These are phyloP conservation scores for Phialocephala sp. DNA, from an alignment of 2,329 filamentous ascomycete species.

Conservation along the genomic window DNA sequence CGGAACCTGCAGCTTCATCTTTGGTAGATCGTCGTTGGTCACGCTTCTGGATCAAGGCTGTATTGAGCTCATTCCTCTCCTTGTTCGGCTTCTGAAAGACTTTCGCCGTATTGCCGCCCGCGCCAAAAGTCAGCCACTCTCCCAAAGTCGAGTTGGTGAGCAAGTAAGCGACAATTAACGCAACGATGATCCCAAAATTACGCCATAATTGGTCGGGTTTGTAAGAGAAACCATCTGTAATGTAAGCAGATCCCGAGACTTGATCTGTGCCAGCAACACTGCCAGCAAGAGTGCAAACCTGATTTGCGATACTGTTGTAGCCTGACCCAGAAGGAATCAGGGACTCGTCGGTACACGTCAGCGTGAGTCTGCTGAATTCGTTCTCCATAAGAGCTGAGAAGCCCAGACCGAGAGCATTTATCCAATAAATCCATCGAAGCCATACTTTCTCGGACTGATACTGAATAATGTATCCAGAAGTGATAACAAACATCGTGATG, in stretches of 20 bases:
- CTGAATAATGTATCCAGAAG: slow-evolving; percentile 83
- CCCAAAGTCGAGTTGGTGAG: slow-evolving; percentile 77
- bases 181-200: slow-evolving; percentile 82
- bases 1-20: slow-evolving; percentile 50
- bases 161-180: slow-evolving; percentile 77
- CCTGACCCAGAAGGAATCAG: slow-evolving; percentile 73
- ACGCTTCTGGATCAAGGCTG: slow-evolving; percentile 63
- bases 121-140: slow-evolving; percentile 78
- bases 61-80: slow-evolving; percentile 70
- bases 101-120: slow-evolving; percentile 80
- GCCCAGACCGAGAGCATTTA: slow-evolving; percentile 75
- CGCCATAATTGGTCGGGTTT: slow-evolving; percentile 73
- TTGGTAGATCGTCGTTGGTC: slow-evolving; percentile 57
- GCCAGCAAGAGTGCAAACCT: slow-evolving; percentile 82
- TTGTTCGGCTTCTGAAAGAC: slow-evolving; percentile 75
- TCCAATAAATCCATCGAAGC: slow-evolving; percentile 80
- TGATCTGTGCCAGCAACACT: slow-evolving; percentile 66
- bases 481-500: slow-evolving; percentile 82
- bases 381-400: slow-evolving; percentile 87
- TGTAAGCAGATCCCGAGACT: slow-evolving; percentile 72
- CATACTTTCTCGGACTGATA: slow-evolving; percentile 76
- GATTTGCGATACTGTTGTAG: slow-evolving; percentile 74
- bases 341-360: slow-evolving; percentile 71
- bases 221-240: slow-evolving; percentile 73
- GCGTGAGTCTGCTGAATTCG: slow-evolving; percentile 73